Conservation (phyloP, 108 stramenopile species). For the Cyclotella kingstonii region DNA sequence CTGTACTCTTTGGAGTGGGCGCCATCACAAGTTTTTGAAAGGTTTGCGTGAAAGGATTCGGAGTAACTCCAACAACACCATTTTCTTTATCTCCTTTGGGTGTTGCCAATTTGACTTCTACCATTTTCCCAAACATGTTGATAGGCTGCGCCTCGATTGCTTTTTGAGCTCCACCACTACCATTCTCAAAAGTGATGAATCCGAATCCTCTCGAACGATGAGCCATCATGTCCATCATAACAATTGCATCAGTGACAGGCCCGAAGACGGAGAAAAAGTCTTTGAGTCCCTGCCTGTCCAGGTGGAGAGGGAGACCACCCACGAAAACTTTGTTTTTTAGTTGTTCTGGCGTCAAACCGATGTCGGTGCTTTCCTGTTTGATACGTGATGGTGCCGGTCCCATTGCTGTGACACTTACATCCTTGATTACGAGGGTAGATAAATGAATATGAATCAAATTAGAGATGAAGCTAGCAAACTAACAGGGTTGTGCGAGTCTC, state of each 20-base stretch:
- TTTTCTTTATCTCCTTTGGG: conserved; percentile 73
- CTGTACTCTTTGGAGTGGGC: conserved; percentile 36
- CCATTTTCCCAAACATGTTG: conserved; percentile 68
- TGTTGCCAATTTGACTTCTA: conserved; percentile 85
- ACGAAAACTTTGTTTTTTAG: conserved; percentile 63
- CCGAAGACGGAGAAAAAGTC: conserved; percentile 86
- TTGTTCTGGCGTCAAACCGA: conserved; percentile 64
- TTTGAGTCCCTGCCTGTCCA: conserved; percentile 79
- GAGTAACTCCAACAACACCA: conserved; percentile 28
- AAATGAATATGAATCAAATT: background rate
- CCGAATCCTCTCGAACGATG: conserved; percentile 86
- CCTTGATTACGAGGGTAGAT: background rate
- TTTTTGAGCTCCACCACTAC: conserved; percentile 72
- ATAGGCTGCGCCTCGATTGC: conserved; percentile 78
- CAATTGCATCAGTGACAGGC: conserved; percentile 76
- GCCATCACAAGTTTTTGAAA: conserved; percentile 68
- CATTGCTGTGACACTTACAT: conserved; percentile 12
- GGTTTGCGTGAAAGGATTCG: conserved; percentile 12
- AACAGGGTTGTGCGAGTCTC: background rate
- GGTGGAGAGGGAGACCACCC: conserved; percentile 69
- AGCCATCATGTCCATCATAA: conserved; percentile 79
- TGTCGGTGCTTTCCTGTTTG: conserved; percentile 20
- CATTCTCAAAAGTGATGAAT: conserved; percentile 89
- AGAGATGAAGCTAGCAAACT: background rate
- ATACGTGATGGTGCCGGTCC: conserved; percentile 1